A percentile compares a stretch with the other conserved stretches of the same genome.
Conservation (phyloP, 83 land plant genomes). For the Larix sibirica region DNA sequence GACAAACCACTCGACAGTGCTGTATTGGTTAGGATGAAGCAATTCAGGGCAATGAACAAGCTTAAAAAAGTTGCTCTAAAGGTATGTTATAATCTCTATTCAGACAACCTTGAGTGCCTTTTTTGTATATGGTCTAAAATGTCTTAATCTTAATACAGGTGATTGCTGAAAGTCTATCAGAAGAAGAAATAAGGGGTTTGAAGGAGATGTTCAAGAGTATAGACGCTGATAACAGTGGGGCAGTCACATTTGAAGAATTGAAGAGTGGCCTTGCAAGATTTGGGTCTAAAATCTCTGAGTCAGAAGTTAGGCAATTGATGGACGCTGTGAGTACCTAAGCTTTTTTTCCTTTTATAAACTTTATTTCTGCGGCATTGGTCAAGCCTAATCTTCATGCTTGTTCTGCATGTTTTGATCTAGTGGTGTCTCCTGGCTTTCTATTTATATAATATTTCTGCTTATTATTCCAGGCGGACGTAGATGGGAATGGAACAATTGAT, state of each 20-base stretch:
- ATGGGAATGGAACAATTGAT: constrained; percentile 89
- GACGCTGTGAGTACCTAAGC: constrained; percentile 58
- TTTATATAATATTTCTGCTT: too few species aligned
- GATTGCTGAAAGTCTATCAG: constrained; percentile 88
- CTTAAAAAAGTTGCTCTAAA: constrained; percentile 29
- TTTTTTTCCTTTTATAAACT: too few species aligned
- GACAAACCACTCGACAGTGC: constrained; percentile 32
- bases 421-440: too few species aligned
- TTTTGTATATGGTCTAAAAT: too few species aligned
- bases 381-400: too few species aligned
- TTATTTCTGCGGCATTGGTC: too few species aligned
- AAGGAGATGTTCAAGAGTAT: constrained; percentile 93
- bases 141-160: constrained; percentile 44
- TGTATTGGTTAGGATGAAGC: constrained; percentile 21
- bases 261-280: constrained; percentile 78
- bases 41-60: constrained; percentile 40
- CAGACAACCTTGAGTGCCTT: too few species aligned
- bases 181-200: constrained; percentile 95
- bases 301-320: constrained; percentile 89
- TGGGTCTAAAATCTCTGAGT: constrained; percentile 74
- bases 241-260: constrained; percentile 84
- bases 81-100: constrained; percentile 6
- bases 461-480: constrained; percentile 81
- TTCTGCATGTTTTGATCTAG: too few species aligned
- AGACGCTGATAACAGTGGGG: constrained; percentile 93